Percentiles rank a stretch among this genome's conserved stretches.
Evolutionary conservation across 2,329 filamentous ascomycete genomes (phyloP).

Genomic region (Hypoxylon sp.): DNA sequence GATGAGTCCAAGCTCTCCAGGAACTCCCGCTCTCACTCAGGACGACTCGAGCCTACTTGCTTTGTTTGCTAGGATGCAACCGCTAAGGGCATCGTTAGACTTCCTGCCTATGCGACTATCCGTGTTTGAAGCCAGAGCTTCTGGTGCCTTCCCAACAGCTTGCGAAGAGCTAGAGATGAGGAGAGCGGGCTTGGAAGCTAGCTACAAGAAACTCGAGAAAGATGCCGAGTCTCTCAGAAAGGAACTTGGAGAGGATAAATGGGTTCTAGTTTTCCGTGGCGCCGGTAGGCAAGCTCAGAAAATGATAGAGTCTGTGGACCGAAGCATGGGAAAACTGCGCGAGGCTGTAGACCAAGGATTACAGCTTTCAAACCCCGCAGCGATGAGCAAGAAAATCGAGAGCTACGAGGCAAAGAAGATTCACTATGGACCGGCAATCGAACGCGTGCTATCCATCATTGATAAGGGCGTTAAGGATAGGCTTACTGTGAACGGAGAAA

Average conservation of each 20-base stretch:
- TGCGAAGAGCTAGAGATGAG: constrained; percentile 89
- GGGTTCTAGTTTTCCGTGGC: constrained; percentile 95
- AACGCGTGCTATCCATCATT: constrained; percentile 91
- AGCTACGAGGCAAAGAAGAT: constrained; percentile 95
- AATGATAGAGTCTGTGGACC: constrained; percentile 95
- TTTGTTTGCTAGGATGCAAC: constrained; percentile 95
- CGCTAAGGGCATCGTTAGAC: constrained; percentile 90
- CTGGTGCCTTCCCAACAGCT: constrained; percentile 86
- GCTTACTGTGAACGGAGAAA: constrained; percentile 97
- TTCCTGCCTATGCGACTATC: constrained; percentile 96
- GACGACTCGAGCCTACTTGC: constrained; percentile 92
- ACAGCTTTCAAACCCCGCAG: constrained; percentile 78
- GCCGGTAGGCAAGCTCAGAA: constrained; percentile 93
- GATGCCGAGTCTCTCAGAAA: constrained; percentile 91
- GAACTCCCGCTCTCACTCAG: constrained; percentile 71
- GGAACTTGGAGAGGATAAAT: constrained; percentile 94
- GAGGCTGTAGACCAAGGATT: constrained; percentile 83
- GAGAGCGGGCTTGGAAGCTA: constrained; percentile 81
- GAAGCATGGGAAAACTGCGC: constrained; percentile 85
- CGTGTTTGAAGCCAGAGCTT: constrained; percentile 85
- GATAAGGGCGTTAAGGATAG: constrained; percentile 95
- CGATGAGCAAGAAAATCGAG: constrained; percentile 86
- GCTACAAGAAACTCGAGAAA: constrained; percentile 88
- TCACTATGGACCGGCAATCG: constrained; percentile 94
- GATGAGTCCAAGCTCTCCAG: constrained; percentile 73